Evolutionary conservation across 2,329 filamentous ascomycete species (phyloP).

Genomic region (Mycosphaerella sp.): DNA sequence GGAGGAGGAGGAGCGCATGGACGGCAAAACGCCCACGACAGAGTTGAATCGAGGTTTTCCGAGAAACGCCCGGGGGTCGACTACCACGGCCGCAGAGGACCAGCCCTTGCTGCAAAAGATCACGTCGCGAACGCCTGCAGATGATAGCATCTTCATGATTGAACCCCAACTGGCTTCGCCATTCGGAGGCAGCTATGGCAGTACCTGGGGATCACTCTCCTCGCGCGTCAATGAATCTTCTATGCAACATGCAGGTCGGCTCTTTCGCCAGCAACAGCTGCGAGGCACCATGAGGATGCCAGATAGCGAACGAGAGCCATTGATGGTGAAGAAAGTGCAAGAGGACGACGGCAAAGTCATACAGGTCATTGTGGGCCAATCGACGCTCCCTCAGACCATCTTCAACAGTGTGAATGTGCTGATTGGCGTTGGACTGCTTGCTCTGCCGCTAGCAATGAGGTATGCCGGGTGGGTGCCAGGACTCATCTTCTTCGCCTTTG

Average conservation of each 20-base stretch:
- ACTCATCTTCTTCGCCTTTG: constrained; percentile 64
- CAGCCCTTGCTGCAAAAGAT: constrained; percentile 25
- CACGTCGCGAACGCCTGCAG: constrained; percentile 25
- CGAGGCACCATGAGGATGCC: constrained; percentile 36
- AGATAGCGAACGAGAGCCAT: constrained; percentile 54
- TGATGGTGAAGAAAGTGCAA: constrained; percentile 83
- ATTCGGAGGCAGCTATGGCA: constrained; percentile 65
- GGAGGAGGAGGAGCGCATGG: constrained; percentile 9
- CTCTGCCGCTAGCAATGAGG: constrained; percentile 77
- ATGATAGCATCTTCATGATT: constrained; percentile 44
- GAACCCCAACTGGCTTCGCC: constrained; percentile 57
- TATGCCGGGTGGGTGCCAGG: constrained; percentile 87
- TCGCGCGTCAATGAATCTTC: constrained; percentile 52
- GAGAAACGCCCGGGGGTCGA: constrained; percentile 3
- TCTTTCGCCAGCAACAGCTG: constrained; percentile 44
- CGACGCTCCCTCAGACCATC: constrained; percentile 89
- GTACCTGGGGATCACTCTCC: constrained; percentile 54
- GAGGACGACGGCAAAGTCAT: constrained; percentile 77
- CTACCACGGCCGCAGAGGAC: constrained; percentile 19
- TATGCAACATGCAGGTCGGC: constrained; percentile 49
- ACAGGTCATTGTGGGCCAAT: constrained; percentile 80
- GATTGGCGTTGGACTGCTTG: constrained; percentile 83
- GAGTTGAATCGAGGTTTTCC: constrained; percentile 17
- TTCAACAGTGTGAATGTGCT: constrained; percentile 95
- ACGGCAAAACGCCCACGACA: constrained; percentile 30